Evolutionary conservation across 2,329 filamentous ascomycete species (phyloP), one percentile per base, ranked within the genome.

Genomic region (Hypoxylon sp.): DNA sequence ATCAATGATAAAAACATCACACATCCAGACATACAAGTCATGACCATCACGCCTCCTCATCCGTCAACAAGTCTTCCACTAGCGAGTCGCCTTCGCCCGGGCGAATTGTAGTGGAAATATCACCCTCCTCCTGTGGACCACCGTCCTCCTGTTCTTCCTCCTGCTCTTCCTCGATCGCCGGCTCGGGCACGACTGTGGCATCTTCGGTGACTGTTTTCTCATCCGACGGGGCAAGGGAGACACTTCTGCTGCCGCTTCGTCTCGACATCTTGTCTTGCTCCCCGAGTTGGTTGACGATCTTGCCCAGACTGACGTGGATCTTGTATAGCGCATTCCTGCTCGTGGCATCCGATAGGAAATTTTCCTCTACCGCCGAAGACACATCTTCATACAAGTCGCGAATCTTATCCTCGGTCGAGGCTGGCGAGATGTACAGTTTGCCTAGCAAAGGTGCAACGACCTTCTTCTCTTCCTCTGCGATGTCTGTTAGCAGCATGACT

Each of bases 391-490:
- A 87, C 29, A 85, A 70, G 33, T 82, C 78, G 62, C 84, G 77
- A 58, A 88, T 77, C 66, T 84, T 85, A 18, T 83, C 78, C 60
- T 86, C 81, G 0, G 80, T 80, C 0, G 86, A 87, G 1, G 88
- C 79, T 0, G 91, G 83, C 1, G 88, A 87, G 43, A 98, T 82
- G 70, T 93, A 87, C 1, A 97, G 80, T 75, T 97, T 98, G 64
- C 87, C 87, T 1, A 98, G 82, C 43, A 97, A 84, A 0, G 87
- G 83, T 23, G 91, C 86, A 8, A 95, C 78, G 1, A 88, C 83
- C 73, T 96, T 97, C 77, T 90, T 91, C 74, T 97, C 93, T 63
- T 97, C 92, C 72, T 90, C 89, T 88, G 70, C n/a, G n/a, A n/a
- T 72, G 5, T 18, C 8, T n/a, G 15, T 33, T 27, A 37, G 62